phyloP scores from a whole-genome alignment of 1,284 basidiomycete genomes.

The Trametes hirsuta region DNA sequence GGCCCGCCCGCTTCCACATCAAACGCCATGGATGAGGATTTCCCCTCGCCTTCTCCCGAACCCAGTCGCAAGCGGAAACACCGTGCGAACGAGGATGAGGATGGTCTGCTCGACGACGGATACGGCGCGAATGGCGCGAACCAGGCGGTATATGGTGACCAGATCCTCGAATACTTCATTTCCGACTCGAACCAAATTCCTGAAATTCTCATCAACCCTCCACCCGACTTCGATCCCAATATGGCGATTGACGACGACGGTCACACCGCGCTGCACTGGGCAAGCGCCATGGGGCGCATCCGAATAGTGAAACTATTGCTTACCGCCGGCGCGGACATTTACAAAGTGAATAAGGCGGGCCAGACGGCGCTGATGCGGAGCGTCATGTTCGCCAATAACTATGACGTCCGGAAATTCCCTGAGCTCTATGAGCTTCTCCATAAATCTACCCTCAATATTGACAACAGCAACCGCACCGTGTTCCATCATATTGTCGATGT shows the following conservation, averaged over 20 bases:
- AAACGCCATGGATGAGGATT: conserved; percentile 42
- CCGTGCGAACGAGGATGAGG: conserved; percentile 26
- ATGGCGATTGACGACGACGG: conserved; percentile 98
- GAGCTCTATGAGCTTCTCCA: conserved; percentile 97
- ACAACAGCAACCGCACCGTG: conserved; percentile 96
- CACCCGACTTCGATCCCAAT: conserved; percentile 93
- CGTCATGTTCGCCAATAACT: conserved; percentile 99
- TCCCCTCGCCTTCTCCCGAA: conserved; percentile 38
- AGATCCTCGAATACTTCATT: conserved; percentile 99
- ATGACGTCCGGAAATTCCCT: conserved; percentile 98
- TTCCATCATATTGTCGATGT: conserved; percentile 99
- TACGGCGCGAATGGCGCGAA: conserved; percentile 36
- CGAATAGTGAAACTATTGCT: conserved; percentile 95
- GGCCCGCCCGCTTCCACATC: conserved; percentile 46
- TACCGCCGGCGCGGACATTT: conserved; percentile 95
- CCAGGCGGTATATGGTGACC: conserved; percentile 80
- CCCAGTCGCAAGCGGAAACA: conserved; percentile 39
- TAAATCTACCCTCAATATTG: conserved; percentile 97
- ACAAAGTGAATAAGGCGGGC: conserved; percentile 95
- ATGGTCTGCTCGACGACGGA: conserved; percentile 7
- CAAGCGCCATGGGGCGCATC: conserved; percentile 98
- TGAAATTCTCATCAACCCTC: conserved; percentile 85
- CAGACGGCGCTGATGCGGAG: conserved; percentile 98
- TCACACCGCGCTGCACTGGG: conserved; percentile 98
- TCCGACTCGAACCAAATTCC: conserved; percentile 97